phyloP scores from a whole-genome alignment of 371 early-diverging fungal species.

The Syncephalastrum sp. region DNA sequence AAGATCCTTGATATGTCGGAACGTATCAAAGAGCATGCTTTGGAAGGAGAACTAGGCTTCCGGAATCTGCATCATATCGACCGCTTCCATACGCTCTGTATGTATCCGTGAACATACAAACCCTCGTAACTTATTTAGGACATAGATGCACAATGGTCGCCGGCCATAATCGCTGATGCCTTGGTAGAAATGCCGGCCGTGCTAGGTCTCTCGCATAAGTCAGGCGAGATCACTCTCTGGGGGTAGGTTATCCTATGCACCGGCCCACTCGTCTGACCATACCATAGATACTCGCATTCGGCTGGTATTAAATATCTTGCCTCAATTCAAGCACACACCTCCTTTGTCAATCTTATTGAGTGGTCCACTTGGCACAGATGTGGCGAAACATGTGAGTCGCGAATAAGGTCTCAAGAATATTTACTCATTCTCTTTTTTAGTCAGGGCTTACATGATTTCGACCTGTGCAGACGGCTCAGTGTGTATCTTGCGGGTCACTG shows the following conservation, averaged over 20 bases:
- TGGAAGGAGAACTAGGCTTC: slow-evolving; percentile 1
- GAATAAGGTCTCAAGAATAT: not conserved
- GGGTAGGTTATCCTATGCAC: slow-evolving; percentile 1
- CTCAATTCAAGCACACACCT: slow-evolving; percentile 2
- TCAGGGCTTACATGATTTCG: slow-evolving; percentile 7
- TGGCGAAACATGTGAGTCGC: slow-evolving; percentile 11
- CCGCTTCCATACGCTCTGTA: slow-evolving; percentile 24
- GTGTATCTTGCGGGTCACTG: not conserved
- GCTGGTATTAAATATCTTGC: not conserved
- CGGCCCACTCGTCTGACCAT: not conserved
- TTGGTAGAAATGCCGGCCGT: slow-evolving; percentile 16
- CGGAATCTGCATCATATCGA: slow-evolving; percentile 2
- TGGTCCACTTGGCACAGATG: slow-evolving; percentile 14
- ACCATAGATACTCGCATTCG: slow-evolving; percentile 7
- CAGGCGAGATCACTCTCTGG: slow-evolving; percentile 27
- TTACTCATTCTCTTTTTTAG: not conserved
- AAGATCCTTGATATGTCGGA: slow-evolving; percentile 15
- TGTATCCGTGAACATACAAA: not conserved
- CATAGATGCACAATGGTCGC: slow-evolving; percentile 30
- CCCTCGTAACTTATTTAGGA: not conserved
- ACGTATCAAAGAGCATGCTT: slow-evolving; percentile 3
- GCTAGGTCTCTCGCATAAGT: slow-evolving; percentile 24
- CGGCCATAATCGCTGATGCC: slow-evolving; percentile 14
- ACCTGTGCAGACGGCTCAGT: slow-evolving; percentile 7
- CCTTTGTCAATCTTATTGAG: slow-evolving; percentile 9